Evolutionary conservation across 1,284 basidiomycete species (phyloP).

Genomic region (Cutaneotrichosporon cavernicola): DNA sequence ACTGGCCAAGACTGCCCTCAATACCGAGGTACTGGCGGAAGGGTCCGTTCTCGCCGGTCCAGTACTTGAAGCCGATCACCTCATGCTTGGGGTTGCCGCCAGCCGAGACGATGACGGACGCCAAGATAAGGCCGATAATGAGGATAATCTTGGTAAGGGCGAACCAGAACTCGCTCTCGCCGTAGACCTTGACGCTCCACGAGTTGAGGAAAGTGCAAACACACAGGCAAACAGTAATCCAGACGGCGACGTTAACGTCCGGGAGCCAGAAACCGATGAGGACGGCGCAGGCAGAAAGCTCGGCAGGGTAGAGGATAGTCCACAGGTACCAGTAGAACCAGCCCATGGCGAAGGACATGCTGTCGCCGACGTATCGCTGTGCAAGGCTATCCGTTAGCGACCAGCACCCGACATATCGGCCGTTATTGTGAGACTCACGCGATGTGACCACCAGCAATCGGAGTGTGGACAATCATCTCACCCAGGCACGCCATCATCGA

Average conservation of each 20-base stretch:
- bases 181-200: constrained; percentile 62
- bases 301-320: constrained; percentile 66
- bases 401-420: neutral
- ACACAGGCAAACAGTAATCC: constrained; percentile 72
- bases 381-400: constrained; percentile 59
- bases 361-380: constrained; percentile 57
- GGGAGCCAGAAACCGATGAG: constrained; percentile 71
- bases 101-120: constrained; percentile 63
- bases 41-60: constrained; percentile 55
- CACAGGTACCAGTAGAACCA: constrained; percentile 83
- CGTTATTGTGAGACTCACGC: constrained; percentile 51
- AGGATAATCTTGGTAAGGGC: constrained; percentile 74
- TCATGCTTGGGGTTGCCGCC: constrained; percentile 53
- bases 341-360: constrained; percentile 76
- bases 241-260: constrained; percentile 62
- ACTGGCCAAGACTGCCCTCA: constrained; percentile 52
- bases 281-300: constrained; percentile 71
- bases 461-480: constrained; percentile 55
- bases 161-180: constrained; percentile 49
- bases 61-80: constrained; percentile 55
- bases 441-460: constrained; percentile 68
- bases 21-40: constrained; percentile 51
- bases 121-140: constrained; percentile 59
- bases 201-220: constrained; percentile 59
- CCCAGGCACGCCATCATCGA: constrained; percentile 55